phyloP scores from a whole-genome alignment of 352 stramenopile species.

The Globisporangium yorkense region DNA sequence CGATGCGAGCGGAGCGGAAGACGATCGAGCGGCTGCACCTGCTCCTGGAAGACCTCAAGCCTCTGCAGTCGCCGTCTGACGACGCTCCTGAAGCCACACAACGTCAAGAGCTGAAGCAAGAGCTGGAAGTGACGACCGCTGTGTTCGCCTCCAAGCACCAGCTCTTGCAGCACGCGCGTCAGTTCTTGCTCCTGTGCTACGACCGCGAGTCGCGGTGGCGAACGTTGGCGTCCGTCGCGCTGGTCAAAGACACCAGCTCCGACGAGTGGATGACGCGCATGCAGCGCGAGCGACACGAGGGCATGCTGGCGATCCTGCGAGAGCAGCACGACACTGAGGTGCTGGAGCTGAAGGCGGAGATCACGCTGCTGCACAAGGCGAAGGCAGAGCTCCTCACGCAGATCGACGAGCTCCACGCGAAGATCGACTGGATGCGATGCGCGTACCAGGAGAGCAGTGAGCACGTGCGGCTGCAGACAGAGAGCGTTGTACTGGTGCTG shows the following conservation, averaged over 20 bases:
- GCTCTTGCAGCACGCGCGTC: constrained; percentile 36
- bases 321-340: constrained; percentile 42
- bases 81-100: not conserved
- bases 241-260: constrained; percentile 54
- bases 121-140: constrained; percentile 29
- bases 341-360: constrained; percentile 28
- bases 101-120: constrained; percentile 11
- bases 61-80: not conserved
- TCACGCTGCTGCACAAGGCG: constrained; percentile 38
- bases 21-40: constrained; percentile 38
- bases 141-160: constrained; percentile 49
- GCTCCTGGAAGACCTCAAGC: constrained; percentile 19
- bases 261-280: constrained; percentile 66
- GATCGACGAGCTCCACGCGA: constrained; percentile 24
- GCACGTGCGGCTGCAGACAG: constrained; percentile 35
- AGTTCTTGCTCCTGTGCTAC: constrained; percentile 62
- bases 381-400: constrained; percentile 32
- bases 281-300: constrained; percentile 50
- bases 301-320: constrained; percentile 35
- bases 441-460: constrained; percentile 54
- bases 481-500: constrained; percentile 35
- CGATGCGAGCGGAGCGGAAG: constrained; percentile 29
- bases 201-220: constrained; percentile 62
- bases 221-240: constrained; percentile 26
- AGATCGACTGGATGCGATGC: constrained; percentile 25